Evolutionary conservation across 2,329 filamentous ascomycete genomes (phyloP), one percentile per base, ranked within the genome.

Genomic region (Fusarium lyarnte): DNA sequence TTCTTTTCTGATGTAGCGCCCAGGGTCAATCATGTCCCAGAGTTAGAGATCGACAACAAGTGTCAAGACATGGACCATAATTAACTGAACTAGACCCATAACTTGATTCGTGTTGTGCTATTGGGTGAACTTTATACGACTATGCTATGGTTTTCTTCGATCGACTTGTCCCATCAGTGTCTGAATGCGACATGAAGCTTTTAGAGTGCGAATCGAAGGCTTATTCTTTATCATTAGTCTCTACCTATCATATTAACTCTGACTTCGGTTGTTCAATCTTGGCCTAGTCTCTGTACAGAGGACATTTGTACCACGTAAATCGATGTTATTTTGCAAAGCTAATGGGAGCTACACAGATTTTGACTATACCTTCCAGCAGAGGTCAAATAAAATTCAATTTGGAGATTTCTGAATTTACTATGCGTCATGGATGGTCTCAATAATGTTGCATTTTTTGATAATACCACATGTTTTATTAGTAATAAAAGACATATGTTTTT

Each of bases 81-180:
- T 55, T 29, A 58, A 68, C 52, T 66, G 54, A 69, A 36, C 47
- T 66, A 63, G 69, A 64, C 69, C 69, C 69, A 73, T 72, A 72
- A 70, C 70, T 60, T 39, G 39, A 63, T 65, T 65, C 69, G 69
- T 72, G 69, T 72, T 72, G 69, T 72, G 38, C 69, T 70, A 72
- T 72, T 72, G 69, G 69, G 66, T 38, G 39, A 63, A 53, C 49
- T n/a, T n/a, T 27, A 58, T 49, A 16, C 45, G 21, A 19, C 33
- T n/a, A 58, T 45, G 17, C 27, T n/a, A 36, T 45, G 43, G n/a
- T 42, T 11, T 29, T 27, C 39, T 25, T n/a, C 27, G 38, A 41
- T 47, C 47, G 42, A 49, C 25, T 39, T 42, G 36, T 36, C 16
- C 25, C 27, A 11, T 61, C 10, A 36, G 31, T 21, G 39, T 59